phyloP scores from a whole-genome alignment of 495 filamentous ascomycete genomes.

The Parachaetomium inaequale region DNA sequence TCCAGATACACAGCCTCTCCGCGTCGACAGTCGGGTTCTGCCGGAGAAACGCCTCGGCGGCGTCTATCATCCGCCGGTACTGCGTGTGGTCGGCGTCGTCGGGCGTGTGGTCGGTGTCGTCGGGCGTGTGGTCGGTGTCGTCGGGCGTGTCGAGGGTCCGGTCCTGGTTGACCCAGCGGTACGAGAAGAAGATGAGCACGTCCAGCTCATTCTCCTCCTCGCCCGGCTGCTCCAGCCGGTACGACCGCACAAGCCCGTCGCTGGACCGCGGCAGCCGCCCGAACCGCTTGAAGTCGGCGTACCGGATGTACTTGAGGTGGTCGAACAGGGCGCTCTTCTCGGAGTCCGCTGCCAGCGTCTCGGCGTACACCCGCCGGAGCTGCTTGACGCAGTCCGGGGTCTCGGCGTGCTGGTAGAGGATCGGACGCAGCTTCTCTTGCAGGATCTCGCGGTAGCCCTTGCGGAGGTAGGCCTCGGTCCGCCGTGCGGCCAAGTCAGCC shows the following conservation, averaged over 20 bases:
- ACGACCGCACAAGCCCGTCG: constrained; percentile 19
- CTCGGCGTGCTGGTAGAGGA: neutral
- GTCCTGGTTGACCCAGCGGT: constrained; percentile 26
- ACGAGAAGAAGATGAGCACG: constrained; percentile 31
- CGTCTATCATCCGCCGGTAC: neutral
- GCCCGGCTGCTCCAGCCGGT: neutral
- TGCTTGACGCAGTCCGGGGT: neutral
- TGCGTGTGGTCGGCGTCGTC: constrained; percentile 21
- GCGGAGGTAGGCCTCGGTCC: neutral
- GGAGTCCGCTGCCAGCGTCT: neutral
- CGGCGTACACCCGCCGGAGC: neutral
- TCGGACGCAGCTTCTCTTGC: neutral
- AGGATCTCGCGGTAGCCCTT: neutral
- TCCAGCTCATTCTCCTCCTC: constrained; percentile 7
- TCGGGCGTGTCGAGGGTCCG: constrained; percentile 15
- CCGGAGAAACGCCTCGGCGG: neutral
- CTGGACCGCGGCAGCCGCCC: constrained; percentile 23
- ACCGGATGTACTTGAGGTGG: constrained; percentile 10
- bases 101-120: too few species aligned
- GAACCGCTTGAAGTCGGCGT: constrained; percentile 20
- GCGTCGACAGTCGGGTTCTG: neutral
- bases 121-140: too few species aligned
- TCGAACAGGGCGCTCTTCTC: neutral
- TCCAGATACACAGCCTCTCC: neutral
- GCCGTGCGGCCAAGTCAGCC: neutral